phyloP scores from a whole-genome alignment of 1,284 basidiomycete species.

The Sphaerobolus stellatus region DNA sequence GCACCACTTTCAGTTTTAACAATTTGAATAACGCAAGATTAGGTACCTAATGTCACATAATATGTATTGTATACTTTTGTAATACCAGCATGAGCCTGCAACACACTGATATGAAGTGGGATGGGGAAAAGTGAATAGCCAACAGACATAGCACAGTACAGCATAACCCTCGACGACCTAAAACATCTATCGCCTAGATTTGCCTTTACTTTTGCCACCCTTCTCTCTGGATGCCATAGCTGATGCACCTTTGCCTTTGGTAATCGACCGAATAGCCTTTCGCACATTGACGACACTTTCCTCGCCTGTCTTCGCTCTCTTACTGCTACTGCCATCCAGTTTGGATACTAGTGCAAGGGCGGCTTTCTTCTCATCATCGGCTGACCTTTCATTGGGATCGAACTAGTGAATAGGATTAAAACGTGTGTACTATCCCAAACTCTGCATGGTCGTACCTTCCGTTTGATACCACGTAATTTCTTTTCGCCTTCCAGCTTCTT shows the following conservation, averaged over 20 bases:
- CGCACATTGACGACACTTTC: slow-evolving; percentile 74
- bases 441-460: slow-evolving; percentile 68
- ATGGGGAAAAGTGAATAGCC: neutral
- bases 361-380: slow-evolving; percentile 65
- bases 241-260: slow-evolving; percentile 56
- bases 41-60: slow-evolving; percentile 4
- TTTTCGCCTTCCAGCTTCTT: slow-evolving; percentile 88
- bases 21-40: slow-evolving; percentile 4
- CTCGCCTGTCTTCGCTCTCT: slow-evolving; percentile 52
- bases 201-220: slow-evolving; percentile 4
- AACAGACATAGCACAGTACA: neutral
- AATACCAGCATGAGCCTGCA: no score
- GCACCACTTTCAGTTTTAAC: slow-evolving; percentile 12
- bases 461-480: slow-evolving; percentile 84
- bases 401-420: slow-evolving; percentile 54
- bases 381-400: slow-evolving; percentile 72
- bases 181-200: slow-evolving; percentile 6
- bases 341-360: slow-evolving; percentile 76
- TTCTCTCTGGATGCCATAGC: slow-evolving; percentile 14
- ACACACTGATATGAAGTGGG: no score
- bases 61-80: no score
- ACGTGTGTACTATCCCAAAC: neutral
- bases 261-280: slow-evolving; percentile 82
- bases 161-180: no score
- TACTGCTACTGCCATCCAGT: slow-evolving; percentile 72